Conservation (phyloP, 129 eudicot genomes). For the Artemisia annua region DNA sequence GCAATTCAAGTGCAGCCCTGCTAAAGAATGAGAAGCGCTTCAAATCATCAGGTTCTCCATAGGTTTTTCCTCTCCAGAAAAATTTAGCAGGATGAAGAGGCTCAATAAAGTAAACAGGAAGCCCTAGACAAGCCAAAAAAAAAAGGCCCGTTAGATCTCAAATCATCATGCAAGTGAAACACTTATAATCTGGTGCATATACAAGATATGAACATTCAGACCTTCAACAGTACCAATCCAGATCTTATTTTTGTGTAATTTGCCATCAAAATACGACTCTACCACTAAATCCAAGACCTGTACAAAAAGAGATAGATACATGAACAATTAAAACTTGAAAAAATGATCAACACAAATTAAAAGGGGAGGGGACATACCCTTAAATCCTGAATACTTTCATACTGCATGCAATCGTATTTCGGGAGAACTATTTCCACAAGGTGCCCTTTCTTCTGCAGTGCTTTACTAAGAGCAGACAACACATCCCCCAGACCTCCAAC, state of each 20-base stretch:
- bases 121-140: slow-evolving; percentile 56
- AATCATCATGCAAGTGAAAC: neutral
- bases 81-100: slow-evolving; percentile 91
- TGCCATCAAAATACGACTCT: slow-evolving; percentile 94
- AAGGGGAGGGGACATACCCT: slow-evolving; percentile 47
- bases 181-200: neutral
- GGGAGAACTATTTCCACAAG: slow-evolving; percentile 91
- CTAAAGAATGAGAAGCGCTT: slow-evolving; percentile 95
- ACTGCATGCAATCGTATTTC: slow-evolving; percentile 92
- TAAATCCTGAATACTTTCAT: slow-evolving; percentile 62
- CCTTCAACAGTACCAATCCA: slow-evolving; percentile 99
- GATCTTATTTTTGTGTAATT: slow-evolving; percentile 68
- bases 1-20: slow-evolving; percentile 96
- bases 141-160: neutral
- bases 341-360: slow-evolving; percentile 12
- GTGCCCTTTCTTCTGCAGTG: slow-evolving; percentile 91
- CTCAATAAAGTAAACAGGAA: slow-evolving; percentile 96
- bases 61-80: slow-evolving; percentile 91
- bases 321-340: neutral
- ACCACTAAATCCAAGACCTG: slow-evolving; percentile 77
- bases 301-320: slow-evolving; percentile 19
- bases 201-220: slow-evolving; percentile 23
- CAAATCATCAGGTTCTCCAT: slow-evolving; percentile 92
- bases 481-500: slow-evolving; percentile 99
- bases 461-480: slow-evolving; percentile 92